Evolutionary conservation across 148 eudicot species (phyloP), one percentile per base, ranked within the genome.

Genomic region (Nepenthes gracilis): DNA sequence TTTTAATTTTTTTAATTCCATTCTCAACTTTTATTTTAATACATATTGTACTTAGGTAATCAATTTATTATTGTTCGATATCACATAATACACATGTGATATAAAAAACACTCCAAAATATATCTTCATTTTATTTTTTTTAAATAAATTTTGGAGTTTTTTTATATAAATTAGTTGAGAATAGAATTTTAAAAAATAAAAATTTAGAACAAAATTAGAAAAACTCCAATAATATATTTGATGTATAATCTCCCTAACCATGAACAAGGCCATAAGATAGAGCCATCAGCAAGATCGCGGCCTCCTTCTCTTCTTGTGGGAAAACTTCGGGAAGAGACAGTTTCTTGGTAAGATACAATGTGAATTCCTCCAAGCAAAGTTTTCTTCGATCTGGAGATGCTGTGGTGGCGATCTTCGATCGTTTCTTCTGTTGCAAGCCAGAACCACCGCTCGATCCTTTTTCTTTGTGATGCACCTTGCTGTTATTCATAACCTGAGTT

Each of bases 261-360:
- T 76, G 81, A 73, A 77, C 77, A 43, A 78, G 75, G 67, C 79
- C 92, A 70, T 73, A 80, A 65, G 92, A 85, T 64, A 85, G 40
- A 65, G 92, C 92, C 92, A 85, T 85, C 15, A 85, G 83, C n/a
- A 85, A 65, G 53, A 85, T 83, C 6, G 92, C 92, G 33, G 92
- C 92, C 55, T 85, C 88, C 71, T 82, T 83, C 70, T 83, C 88
- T 37, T 85, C 92, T 58, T 80, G 80, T 2, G 88, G 88, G 64
- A 85, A 83, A 34, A 83, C 82, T 33, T 59, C 69, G n/a, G 76
- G 74, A 36, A 76, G 71, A 1, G 82, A 69, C 62, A 80, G 64
- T 40, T 75, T 76, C 55, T 83, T 76, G 66, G 81, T 85, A 62
- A 85, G 55, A 64, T 62, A 73, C 52, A 75, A 58, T 62, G 83